These are phyloP conservation scores for Plasmodium vinckei DNA, from an alignment of 169 alveolate species.

Conservation along the genomic window DNA sequence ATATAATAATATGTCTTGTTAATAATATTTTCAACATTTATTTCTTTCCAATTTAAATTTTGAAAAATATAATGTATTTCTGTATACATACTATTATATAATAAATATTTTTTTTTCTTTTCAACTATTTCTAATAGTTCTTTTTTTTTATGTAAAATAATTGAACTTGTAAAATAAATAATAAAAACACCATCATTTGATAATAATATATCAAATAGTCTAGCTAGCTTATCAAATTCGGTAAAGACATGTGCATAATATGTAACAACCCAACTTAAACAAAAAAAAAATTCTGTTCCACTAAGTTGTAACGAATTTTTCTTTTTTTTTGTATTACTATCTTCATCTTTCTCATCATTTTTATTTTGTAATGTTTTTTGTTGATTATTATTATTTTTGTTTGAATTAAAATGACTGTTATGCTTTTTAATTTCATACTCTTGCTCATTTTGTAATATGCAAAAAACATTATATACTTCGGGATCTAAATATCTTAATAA, in stretches of 20 bases:
- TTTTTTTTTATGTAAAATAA: slow-evolving; percentile 39
- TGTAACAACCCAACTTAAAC: slow-evolving; percentile 73
- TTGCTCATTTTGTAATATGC: slow-evolving; percentile 62
- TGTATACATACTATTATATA: slow-evolving; percentile 47
- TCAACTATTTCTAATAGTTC: slow-evolving; percentile 44
- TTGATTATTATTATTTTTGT: not conserved
- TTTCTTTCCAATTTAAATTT: slow-evolving; percentile 61
- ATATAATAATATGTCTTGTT: slow-evolving; percentile 64
- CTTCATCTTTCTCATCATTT: not conserved
- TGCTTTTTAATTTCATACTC: slow-evolving; percentile 47
- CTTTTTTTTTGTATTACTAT: not conserved
- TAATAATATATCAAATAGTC: slow-evolving; percentile 61
- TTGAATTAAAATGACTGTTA: not conserved
- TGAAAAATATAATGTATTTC: slow-evolving; percentile 75
- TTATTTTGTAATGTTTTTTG: not conserved
- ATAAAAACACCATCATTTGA: slow-evolving; percentile 71
- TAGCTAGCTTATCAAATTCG: slow-evolving; percentile 47
- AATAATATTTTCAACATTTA: slow-evolving; percentile 68
- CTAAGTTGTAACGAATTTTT: slow-evolving; percentile 31
- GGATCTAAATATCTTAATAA: slow-evolving; percentile 48
- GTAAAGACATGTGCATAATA: slow-evolving; percentile 70
- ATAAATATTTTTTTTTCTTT: slow-evolving; percentile 20
- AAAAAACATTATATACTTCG: slow-evolving; percentile 61
- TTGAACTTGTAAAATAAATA: slow-evolving; percentile 67
- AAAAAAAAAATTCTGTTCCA: slow-evolving; percentile 71